Evolutionary conservation across 2,329 filamentous ascomycete species (phyloP).

Genomic region (Cladosporium sp.): DNA sequence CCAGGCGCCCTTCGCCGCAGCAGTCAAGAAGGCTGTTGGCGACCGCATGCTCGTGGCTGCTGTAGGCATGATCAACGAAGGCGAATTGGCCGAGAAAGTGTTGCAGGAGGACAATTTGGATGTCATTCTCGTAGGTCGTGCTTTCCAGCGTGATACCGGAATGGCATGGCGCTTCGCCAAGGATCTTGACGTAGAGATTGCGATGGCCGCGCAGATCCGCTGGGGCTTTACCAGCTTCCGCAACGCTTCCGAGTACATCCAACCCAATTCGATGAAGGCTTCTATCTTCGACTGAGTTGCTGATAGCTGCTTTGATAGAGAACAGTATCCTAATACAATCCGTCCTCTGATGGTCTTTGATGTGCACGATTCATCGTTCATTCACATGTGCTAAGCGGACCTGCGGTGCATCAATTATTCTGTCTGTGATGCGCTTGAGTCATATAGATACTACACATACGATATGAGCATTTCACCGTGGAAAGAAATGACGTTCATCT

Average conservation of each 20-base stretch:
- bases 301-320: neutral
- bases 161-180: constrained; percentile 65
- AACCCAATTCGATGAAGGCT: constrained; percentile 17
- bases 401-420: no score
- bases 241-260: constrained; percentile 23
- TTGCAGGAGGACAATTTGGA: constrained; percentile 52
- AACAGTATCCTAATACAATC: no score
- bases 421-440: no score
- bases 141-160: constrained; percentile 77
- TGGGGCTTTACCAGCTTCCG: constrained; percentile 53
- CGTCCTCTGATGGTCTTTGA: no score
- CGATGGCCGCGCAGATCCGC: constrained; percentile 56
- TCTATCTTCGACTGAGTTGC: neutral
- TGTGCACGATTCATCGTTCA: no score
- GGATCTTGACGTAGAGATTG: constrained; percentile 65
- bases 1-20: constrained; percentile 69
- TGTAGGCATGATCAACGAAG: constrained; percentile 70
- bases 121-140: constrained; percentile 67
- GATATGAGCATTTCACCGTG: no score
- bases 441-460: no score
- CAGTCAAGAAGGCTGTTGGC: constrained; percentile 70
- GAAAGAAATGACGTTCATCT: no score
- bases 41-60: constrained; percentile 63
- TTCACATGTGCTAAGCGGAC: no score
- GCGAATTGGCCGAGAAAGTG: constrained; percentile 63